These are phyloP conservation scores for Suillus hirtellus DNA, from an alignment of 768 basidiomycete species.

Conservation along the genomic window DNA sequence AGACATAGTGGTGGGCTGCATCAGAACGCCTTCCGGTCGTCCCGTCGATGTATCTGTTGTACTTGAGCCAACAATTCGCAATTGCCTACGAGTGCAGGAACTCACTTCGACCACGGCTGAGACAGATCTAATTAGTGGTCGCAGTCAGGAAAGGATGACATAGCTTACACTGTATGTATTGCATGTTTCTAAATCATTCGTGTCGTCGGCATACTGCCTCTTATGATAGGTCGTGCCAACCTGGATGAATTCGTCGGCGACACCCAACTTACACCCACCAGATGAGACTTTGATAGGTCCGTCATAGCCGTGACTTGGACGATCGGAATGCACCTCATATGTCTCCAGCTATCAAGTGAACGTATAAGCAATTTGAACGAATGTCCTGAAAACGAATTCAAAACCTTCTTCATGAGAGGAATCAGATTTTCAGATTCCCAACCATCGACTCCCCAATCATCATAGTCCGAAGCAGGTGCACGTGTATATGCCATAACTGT, in stretches of 20 bases:
- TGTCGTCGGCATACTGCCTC: conserved; percentile 44
- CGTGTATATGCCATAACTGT: conserved; percentile 55
- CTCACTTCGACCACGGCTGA: conserved; percentile 58
- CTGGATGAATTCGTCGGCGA: conserved; percentile 47
- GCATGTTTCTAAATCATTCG: conserved; percentile 44
- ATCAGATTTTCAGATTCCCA: conserved; percentile 31
- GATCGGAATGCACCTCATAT: conserved; percentile 20
- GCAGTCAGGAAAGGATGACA: not conserved
- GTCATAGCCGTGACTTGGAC: conserved; percentile 23
- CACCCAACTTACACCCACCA: conserved; percentile 35
- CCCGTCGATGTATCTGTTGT: conserved; percentile 51
- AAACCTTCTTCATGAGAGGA: conserved; percentile 27
- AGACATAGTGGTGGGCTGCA: conserved; percentile 51
- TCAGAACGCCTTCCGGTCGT: conserved; percentile 58
- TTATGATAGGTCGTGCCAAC: conserved; percentile 48
- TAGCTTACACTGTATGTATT: conserved; percentile 50
- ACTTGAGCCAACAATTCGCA: not conserved
- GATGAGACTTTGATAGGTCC: conserved; percentile 27
- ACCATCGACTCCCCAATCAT: conserved; percentile 30
- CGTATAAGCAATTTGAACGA: not conserved
- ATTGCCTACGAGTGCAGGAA: not conserved
- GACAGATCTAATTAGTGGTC: not conserved
- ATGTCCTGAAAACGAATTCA: not conserved
- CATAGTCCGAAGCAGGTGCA: conserved; percentile 57
- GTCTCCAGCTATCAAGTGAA: conserved; percentile 20